Conservation (phyloP, 2,329 filamentous ascomycete genomes). For the Dendryphion nanum region DNA sequence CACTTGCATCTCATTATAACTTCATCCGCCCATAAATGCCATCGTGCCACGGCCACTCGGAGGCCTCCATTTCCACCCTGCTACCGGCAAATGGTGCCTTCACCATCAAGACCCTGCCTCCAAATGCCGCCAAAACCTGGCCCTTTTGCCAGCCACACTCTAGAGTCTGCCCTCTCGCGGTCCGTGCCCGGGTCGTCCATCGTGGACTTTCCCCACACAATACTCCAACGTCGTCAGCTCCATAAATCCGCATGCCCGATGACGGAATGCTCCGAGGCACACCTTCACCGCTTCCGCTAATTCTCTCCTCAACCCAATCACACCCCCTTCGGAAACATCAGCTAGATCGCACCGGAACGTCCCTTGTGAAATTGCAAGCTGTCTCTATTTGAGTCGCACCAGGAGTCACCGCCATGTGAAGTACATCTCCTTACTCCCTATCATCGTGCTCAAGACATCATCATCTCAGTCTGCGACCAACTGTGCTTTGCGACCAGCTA, state of each 20-base stretch:
- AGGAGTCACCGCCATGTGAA: too few relatives aligned
- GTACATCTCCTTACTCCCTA: too few relatives aligned
- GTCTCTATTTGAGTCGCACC: too few relatives aligned
- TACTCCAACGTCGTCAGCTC: neutral
- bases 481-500: too few relatives aligned
- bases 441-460: too few relatives aligned
- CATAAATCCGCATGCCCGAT: conserved; percentile 4
- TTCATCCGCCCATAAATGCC: too few relatives aligned
- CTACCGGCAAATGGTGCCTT: neutral
- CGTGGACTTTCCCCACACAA: conserved; percentile 5
- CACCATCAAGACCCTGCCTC: neutral
- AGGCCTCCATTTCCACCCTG: neutral
- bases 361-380: too few relatives aligned
- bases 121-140: neutral
- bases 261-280: conserved; percentile 3
- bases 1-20: too few relatives aligned
- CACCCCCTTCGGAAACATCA: too few relatives aligned
- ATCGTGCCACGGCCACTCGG: conserved; percentile 1
- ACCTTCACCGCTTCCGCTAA: conserved; percentile 4
- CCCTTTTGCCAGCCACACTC: neutral
- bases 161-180: neutral
- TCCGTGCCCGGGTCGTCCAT: conserved; percentile 3
- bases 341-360: too few relatives aligned
- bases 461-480: too few relatives aligned
- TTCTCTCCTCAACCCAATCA: neutral